phyloP scores from a whole-genome alignment of 1,284 basidiomycete genomes.

The Gymnopus androsaceus region DNA sequence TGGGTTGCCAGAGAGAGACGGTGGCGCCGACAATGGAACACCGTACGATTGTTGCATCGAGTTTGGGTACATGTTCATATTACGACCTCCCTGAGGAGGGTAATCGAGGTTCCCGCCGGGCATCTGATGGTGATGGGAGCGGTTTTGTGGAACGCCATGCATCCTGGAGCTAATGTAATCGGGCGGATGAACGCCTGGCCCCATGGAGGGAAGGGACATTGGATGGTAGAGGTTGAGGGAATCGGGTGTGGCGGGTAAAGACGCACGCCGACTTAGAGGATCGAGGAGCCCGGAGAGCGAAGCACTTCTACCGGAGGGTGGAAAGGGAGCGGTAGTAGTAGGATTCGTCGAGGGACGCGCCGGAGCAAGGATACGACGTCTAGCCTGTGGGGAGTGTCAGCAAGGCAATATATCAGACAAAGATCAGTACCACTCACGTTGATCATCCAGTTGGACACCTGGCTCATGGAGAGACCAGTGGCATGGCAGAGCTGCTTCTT shows the following conservation, averaged over 20 bases:
- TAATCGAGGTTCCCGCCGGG: constrained; percentile 15
- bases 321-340: constrained; percentile 72
- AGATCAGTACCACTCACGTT: constrained; percentile 57
- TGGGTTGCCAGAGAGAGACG: constrained; percentile 47
- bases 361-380: constrained; percentile 79
- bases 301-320: constrained; percentile 47
- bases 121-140: constrained; percentile 22
- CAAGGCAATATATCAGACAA: constrained; percentile 13
- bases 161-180: constrained; percentile 16
- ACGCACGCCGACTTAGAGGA: constrained; percentile 35
- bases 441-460: constrained; percentile 92
- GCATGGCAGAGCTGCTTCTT: constrained; percentile 86
- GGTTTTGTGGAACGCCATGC: constrained; percentile 7
- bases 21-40: constrained; percentile 54
- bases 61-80: constrained; percentile 18
- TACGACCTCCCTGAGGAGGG: constrained; percentile 13
- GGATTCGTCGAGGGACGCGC: constrained; percentile 73
- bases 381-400: constrained; percentile 50
- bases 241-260: constrained; percentile 54
- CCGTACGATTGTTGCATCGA: constrained; percentile 31
- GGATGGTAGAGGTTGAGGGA: constrained; percentile 72
- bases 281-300: constrained; percentile 47
- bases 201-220: constrained; percentile 68
- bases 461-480: constrained; percentile 84
- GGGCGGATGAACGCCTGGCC: constrained; percentile 16